Evolutionary conservation across 1,284 basidiomycete genomes (phyloP), one percentile per base, ranked within the genome.

Genomic region (Cryptococcus deneoformans): DNA sequence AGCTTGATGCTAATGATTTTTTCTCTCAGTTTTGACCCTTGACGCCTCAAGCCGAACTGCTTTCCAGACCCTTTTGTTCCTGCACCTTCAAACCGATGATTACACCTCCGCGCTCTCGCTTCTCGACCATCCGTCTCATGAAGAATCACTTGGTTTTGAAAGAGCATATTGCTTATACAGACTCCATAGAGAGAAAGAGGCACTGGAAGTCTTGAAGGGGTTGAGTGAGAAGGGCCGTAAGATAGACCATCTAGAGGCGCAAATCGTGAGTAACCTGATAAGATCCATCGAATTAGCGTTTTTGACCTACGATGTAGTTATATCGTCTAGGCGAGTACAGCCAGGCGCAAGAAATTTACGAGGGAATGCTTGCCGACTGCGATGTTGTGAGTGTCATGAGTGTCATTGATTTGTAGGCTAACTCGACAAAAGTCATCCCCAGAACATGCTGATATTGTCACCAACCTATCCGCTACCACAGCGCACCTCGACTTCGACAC

Each of bases 21-120:
- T 36, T 3, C 7, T 16, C 39, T 11, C 56, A 92, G 91, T 92
- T 61, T 81, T 92, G 44, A 79, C 82, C 14, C 76, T 91, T 35
- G 81, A 85, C 54, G 83, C 87, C n/a, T 73, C 77, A 6, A 89
- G 91, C 67, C 68, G 72, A 8, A 85, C 92, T 66, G 89, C 89
- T 1, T 79, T 84, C 42, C 85, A 89, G 70, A 87, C 90, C 10
- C 90, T 90, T 68, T 79, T 92, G 5, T 92, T 90, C 77, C 77
- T 93, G 45, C 81, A 91, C 55, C 79, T 93, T 53, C 90, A 93
- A 69, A 90, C 87, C 1, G 91, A 92, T 70, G 86, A 87, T 64
- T 80, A 80, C 59, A 52, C 69, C 29, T 50, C 69, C 1, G 79
- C 79, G 9, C 63, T 80, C 9, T 61, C 65, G 2, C 64, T 79